Evolutionary conservation across 2,329 filamentous ascomycete species (phyloP).

Genomic region (Stromatinia cepivora): DNA sequence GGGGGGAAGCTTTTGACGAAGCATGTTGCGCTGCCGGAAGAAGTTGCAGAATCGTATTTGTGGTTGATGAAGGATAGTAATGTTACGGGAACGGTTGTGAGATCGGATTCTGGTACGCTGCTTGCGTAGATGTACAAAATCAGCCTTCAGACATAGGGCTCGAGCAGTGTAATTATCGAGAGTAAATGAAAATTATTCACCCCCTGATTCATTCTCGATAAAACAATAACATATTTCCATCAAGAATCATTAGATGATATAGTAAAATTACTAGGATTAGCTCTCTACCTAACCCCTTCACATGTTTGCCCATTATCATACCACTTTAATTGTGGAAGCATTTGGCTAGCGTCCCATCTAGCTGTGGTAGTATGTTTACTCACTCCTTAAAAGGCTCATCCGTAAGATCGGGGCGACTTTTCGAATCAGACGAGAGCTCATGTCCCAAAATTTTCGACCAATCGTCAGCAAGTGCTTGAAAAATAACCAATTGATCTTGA

Average conservation of each 20-base stretch:
- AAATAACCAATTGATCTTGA: constrained; percentile 62
- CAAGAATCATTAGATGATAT: not conserved
- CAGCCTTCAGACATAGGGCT: not conserved
- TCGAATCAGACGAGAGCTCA: not conserved
- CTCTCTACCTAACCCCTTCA: constrained; percentile 47
- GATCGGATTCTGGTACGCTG: constrained; percentile 27
- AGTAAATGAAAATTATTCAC: not conserved
- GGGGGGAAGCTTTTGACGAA: constrained; percentile 26
- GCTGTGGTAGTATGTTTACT: constrained; percentile 59
- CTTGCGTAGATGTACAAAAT: not conserved
- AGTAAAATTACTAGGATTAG: not conserved
- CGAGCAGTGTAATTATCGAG: not conserved
- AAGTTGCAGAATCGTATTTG: constrained; percentile 48
- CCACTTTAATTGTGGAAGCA: constrained; percentile 53
- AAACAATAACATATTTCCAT: not conserved
- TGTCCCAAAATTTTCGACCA: constrained; percentile 42
- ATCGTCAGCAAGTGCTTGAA: constrained; percentile 58
- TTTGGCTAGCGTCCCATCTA: constrained; percentile 56
- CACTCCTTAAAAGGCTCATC: constrained; percentile 55
- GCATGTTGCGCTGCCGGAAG: constrained; percentile 39
- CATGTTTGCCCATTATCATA: constrained; percentile 53
- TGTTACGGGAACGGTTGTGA: constrained; percentile 41
- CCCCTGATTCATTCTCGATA: too few relatives aligned
- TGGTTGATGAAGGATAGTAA: constrained; percentile 48
- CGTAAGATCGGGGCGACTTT: constrained; percentile 46